Evolutionary conservation across 495 filamentous ascomycete species (phyloP), one percentile per base, ranked within the genome.

Genomic region (Lasiosphaeria hispida): DNA sequence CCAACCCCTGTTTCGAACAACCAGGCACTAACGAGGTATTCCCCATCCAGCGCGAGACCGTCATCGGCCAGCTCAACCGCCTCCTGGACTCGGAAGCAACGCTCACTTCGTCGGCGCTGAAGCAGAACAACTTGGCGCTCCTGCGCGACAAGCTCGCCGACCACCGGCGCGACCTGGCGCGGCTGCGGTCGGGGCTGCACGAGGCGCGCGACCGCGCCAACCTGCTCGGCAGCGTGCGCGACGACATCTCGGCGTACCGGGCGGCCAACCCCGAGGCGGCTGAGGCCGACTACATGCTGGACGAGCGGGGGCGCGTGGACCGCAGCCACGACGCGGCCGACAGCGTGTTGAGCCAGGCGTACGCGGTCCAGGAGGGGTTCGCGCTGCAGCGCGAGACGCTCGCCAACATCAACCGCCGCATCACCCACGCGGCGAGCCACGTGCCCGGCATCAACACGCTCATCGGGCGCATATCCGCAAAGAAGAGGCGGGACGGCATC

Each of bases 271-370:
- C 90, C 7, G 88, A 82, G 53, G 83, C 80, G 6, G 89, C 85
- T 38, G 94, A 97, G 74, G 89, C 90, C 15, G 93, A 97, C 41
- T 97, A 96, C 76, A 96, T 99, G 92, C 82, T 97, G 15, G 89
- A 90, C 63, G 94, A 99, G 82, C 82, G 94, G 30, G 72, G 77
- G 48, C 80, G 86, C 56, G 83, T 99, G 65, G 95, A 99, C 62
- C 82, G 88, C 64, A 92, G 89, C 65, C 87, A 97, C 67, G 87
- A 85, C 50, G 82, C 94, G 72, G 89, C 89, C 39, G 94, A 99
- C 68, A 87, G 85, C 53, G 92, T 99, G 41, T 77, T 99, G 57
- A 93, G 88, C 72, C 95, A 97, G 80, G 94, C 94, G 23, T 97
- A 99, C 76, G 92, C 93, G 17, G 91, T 97, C 54, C 94, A 96